Base-by-base conservation (phyloP, 768 basidiomycete genomes). In the Russula sp. region DNA sequence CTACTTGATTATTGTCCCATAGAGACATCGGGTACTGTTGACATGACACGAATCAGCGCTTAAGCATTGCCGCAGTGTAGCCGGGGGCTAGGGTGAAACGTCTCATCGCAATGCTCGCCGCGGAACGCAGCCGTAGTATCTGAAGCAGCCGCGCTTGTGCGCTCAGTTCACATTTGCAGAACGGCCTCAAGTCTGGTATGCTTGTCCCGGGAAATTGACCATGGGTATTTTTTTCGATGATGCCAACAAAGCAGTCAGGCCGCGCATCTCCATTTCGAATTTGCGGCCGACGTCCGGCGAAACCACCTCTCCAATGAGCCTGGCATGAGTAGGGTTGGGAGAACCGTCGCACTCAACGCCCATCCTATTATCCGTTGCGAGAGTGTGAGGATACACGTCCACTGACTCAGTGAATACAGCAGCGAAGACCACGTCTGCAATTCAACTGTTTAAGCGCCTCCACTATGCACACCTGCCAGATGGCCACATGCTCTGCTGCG, bases 101-200 rank as follows among this genome's bases (percentile, higher is more conserved):
- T 83, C 34, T 85, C 84, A 40, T 78, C 87, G 63, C 73, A 27
- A 27, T 27, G 35, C 35, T 37, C 4, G 35, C 10, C 35, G 9
- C 9, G 0, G n/a, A 45, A 20, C 8, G 8, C 18, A 45, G 45
- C n/a, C 20, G n/a, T 20, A 8, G n/a, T n/a, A 20, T 20, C 6
- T 47, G n/a, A 47, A 22, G 16, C 35, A 77, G 48, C 85, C 85
- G 71, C 84, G 8, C 80, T 87, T 54, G 81, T 79, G 60, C 79
- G 86, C 39, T 85, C 86, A n/a, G 76, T 80, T 70, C 84, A 86
- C 73, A 86, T 71, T 82, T 84, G 18, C 77, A 74, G 56, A 77
- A 80, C 59, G 84, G 85, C 7, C 72, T 87, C 58, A 78, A 83
- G 69, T 72, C 84, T 3, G 84, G 84, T 37, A 87, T 84, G 14